Evolutionary conservation across 2,329 filamentous ascomycete species (phyloP).

Genomic region (Aspergillus tamarii): DNA sequence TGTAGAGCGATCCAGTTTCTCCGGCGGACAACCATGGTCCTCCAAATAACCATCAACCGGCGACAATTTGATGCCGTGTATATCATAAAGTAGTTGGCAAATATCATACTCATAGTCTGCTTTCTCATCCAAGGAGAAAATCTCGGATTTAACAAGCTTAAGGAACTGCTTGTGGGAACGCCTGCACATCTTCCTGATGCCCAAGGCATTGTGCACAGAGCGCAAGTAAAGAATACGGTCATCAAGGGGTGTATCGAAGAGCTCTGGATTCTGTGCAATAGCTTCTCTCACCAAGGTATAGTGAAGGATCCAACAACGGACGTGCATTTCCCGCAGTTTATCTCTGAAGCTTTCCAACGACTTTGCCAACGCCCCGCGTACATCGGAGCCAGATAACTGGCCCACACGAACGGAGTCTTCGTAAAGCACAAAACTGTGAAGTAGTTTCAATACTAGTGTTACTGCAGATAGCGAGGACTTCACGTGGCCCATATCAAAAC

Average conservation of each 20-base stretch:
- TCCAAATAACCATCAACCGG: constrained; percentile 66
- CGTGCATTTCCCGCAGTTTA: constrained; percentile 82
- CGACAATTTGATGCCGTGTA: constrained; percentile 79
- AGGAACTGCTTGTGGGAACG: constrained; percentile 84
- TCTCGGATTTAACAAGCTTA: constrained; percentile 83
- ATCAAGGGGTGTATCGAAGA: constrained; percentile 68
- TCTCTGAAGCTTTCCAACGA: constrained; percentile 57
- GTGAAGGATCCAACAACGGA: constrained; percentile 84
- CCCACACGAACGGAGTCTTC: constrained; percentile 86
- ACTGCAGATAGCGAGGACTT: constrained; percentile 73
- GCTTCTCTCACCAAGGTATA: constrained; percentile 80
- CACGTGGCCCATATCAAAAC: constrained; percentile 79
- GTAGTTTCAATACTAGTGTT: constrained; percentile 69
- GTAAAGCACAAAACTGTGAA: constrained; percentile 78
- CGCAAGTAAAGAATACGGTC: constrained; percentile 79
- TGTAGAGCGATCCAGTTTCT: constrained; percentile 77
- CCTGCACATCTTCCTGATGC: constrained; percentile 83
- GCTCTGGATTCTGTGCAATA: constrained; percentile 65
- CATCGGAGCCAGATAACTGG: constrained; percentile 64
- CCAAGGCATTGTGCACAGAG: constrained; percentile 80
- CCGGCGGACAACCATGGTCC: constrained; percentile 78
- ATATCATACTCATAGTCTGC: constrained; percentile 86
- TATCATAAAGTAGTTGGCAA: constrained; percentile 79
- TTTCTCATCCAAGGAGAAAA: constrained; percentile 74
- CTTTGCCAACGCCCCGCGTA: constrained; percentile 51